These are phyloP conservation scores for Helicostylum pulchrum DNA, from an alignment of 192 early-diverging fungal genomes.

Conservation along the genomic window DNA sequence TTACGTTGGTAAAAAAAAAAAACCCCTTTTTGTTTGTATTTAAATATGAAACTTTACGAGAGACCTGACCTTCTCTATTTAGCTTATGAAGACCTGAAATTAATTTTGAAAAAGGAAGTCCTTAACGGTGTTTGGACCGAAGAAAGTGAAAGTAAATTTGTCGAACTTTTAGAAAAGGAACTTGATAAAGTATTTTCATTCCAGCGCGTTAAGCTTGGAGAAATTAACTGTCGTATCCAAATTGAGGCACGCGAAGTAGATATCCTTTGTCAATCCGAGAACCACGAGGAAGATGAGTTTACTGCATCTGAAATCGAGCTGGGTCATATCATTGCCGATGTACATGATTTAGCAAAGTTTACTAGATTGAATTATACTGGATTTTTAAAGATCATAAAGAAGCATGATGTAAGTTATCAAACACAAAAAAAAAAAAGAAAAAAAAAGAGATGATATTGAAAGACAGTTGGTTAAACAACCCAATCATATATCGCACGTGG, in stretches of 20 bases:
- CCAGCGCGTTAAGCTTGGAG: slow-evolving; percentile 71
- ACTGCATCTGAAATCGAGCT: slow-evolving; percentile 67
- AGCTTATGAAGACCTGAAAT: slow-evolving; percentile 84
- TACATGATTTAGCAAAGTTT: slow-evolving; percentile 82
- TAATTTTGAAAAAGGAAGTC: slow-evolving; percentile 67
- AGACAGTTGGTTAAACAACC: not conserved
- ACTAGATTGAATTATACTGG: slow-evolving; percentile 82
- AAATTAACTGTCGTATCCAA: slow-evolving; percentile 70
- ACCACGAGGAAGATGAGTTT: slow-evolving; percentile 59
- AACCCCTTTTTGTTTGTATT: not conserved
- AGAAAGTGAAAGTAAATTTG: slow-evolving; percentile 80
- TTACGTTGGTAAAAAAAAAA: slow-evolving; percentile 53
- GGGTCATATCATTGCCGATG: slow-evolving; percentile 73
- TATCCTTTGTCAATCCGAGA: slow-evolving; percentile 38
- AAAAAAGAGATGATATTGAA: not conserved
- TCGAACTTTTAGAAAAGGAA: slow-evolving; percentile 83
- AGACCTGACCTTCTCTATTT: not conserved
- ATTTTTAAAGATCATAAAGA: slow-evolving; percentile 95
- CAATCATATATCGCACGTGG: slow-evolving; percentile 32
- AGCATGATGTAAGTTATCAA: slow-evolving; percentile 77
- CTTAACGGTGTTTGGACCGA: slow-evolving; percentile 67
- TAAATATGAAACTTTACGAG: no score
- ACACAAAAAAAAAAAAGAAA: not conserved
- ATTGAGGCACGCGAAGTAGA: slow-evolving; percentile 65
- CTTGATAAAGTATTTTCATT: slow-evolving; percentile 86